phyloP scores from a whole-genome alignment of 768 basidiomycete species.

The Mycena galopus region DNA sequence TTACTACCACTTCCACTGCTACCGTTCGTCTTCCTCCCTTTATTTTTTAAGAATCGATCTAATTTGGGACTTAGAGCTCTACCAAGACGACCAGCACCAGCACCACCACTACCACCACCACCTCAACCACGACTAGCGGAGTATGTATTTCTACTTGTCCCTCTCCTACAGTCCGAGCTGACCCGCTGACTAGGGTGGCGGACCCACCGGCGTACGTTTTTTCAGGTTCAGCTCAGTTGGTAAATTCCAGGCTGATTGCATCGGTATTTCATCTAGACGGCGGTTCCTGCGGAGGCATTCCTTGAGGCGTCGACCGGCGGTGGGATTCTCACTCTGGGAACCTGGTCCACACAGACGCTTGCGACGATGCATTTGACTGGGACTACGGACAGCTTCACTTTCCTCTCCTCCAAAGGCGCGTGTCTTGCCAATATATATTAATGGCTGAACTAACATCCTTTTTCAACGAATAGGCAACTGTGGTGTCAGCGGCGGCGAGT shows the following conservation, averaged over 20 bases:
- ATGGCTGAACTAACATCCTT: no score
- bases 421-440: background rate
- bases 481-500: conserved; percentile 49
- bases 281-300: conserved; percentile 44
- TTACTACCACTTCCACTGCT: conserved; percentile 12
- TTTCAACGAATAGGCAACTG: conserved; percentile 41
- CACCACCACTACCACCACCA: background rate
- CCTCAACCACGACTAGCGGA: background rate
- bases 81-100: background rate
- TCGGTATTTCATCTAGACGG: conserved; percentile 23
- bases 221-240: background rate
- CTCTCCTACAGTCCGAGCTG: background rate
- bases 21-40: no score
- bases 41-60: no score
- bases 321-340: conserved; percentile 57
- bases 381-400: conserved; percentile 52
- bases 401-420: conserved; percentile 59
- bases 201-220: conserved; percentile 10
- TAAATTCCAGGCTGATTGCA: background rate
- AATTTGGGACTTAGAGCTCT: background rate
- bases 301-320: conserved; percentile 49
- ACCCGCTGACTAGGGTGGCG: background rate
- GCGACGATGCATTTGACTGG: conserved; percentile 58
- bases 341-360: conserved; percentile 60
- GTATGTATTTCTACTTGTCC: background rate